phyloP scores from a whole-genome alignment of 257 asterid genomes.

The Haberlea rhodopensis region DNA sequence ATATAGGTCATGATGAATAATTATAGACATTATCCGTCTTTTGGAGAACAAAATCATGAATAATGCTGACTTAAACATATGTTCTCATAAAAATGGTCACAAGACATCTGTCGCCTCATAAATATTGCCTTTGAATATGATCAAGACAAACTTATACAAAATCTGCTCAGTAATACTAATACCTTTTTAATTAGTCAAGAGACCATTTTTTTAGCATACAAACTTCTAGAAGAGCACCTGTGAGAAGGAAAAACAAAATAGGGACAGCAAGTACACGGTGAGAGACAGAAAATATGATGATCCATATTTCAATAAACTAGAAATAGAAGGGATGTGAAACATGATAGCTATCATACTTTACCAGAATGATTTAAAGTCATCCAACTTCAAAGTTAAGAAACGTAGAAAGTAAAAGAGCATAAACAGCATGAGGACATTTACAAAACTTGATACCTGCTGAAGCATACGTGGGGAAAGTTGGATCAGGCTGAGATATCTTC shows the following conservation, averaged over 20 bases:
- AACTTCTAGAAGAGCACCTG: neutral
- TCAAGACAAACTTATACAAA: neutral
- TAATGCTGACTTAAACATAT: neutral
- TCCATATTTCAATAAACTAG: constrained; percentile 1
- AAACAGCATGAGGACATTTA: constrained; percentile 6
- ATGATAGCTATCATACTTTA: constrained; percentile 18
- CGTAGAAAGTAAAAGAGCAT: neutral
- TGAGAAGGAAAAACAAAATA: neutral
- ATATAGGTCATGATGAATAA: neutral
- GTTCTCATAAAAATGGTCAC: neutral
- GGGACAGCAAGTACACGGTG: neutral
- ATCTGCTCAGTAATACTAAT: neutral
- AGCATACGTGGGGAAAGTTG: constrained; percentile 4
- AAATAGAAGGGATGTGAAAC: neutral
- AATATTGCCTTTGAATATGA: neutral
- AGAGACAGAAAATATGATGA: neutral
- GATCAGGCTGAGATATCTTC: constrained; percentile 13
- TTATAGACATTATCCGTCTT: neutral
- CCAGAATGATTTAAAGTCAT: constrained; percentile 15
- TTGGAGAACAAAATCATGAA: neutral
- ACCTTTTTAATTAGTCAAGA: constrained; percentile 1
- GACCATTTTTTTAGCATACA: neutral
- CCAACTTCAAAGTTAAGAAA: constrained; percentile 1
- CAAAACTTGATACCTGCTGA: constrained; percentile 20
- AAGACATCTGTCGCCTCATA: neutral